Evolutionary conservation across 148 eudicot species (phyloP).

Genomic region (Beta vulgaris): DNA sequence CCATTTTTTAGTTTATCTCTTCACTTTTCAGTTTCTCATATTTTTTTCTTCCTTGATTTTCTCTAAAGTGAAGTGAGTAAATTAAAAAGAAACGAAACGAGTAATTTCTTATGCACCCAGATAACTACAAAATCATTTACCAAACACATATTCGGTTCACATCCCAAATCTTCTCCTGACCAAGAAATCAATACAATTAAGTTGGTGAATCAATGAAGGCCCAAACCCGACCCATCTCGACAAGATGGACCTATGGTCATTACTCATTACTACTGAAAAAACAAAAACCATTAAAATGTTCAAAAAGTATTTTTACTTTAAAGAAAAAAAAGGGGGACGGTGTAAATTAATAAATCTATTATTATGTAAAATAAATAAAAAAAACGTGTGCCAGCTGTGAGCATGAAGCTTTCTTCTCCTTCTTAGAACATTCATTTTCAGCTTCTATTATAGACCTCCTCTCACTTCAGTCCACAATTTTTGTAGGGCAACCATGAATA

Average conservation of each 20-base stretch:
- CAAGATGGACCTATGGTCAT: background rate
- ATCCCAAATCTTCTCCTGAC: background rate
- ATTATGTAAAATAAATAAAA: background rate
- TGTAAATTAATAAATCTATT: too few species aligned
- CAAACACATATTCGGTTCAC: too few species aligned
- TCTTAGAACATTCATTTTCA: slow-evolving; percentile 11
- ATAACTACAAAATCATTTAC: too few species aligned
- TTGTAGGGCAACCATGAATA: background rate
- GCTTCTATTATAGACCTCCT: background rate
- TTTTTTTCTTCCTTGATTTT: too few species aligned
- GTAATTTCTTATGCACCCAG: too few species aligned
- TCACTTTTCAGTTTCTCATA: too few species aligned
- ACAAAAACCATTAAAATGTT: background rate
- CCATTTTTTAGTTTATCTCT: too few species aligned
- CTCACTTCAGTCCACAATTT: background rate
- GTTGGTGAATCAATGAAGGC: background rate
- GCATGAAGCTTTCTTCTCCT: slow-evolving; percentile 10
- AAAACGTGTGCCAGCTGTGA: slow-evolving; percentile 23
- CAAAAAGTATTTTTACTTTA: background rate
- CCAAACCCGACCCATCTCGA: background rate
- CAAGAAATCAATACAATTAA: background rate
- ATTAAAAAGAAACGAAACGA: too few species aligned
- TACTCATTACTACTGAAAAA: background rate
- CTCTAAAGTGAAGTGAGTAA: too few species aligned
- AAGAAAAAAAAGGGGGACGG: too few species aligned